phyloP scores from a whole-genome alignment of 441 rosid genomes.

The Aquilaria agallochum region DNA sequence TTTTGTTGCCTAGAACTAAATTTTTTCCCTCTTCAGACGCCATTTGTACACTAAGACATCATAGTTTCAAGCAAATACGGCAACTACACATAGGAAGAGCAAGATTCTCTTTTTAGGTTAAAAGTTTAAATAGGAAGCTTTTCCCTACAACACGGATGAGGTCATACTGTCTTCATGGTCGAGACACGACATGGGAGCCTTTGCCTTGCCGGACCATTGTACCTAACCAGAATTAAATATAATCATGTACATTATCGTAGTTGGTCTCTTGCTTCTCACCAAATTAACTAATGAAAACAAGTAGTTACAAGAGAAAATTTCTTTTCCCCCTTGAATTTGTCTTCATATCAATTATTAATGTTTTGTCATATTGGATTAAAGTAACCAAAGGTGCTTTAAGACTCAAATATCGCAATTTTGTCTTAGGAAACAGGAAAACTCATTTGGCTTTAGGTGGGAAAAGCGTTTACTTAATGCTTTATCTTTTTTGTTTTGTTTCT shows the following conservation, averaged over 20 bases:
- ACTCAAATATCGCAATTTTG: too few species aligned
- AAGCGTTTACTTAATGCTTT: too few species aligned
- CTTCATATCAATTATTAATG: background rate
- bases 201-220: background rate
- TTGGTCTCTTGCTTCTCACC: background rate
- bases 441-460: too few species aligned
- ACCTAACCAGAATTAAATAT: background rate
- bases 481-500: too few species aligned
- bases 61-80: slow-evolving; percentile 10
- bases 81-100: slow-evolving; percentile 22
- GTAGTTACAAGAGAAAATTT: background rate
- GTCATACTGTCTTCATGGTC: background rate
- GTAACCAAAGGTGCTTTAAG: slow-evolving; percentile 8
- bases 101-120: slow-evolving; percentile 1
- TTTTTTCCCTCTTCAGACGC: slow-evolving; percentile 2
- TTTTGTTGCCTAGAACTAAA: background rate
- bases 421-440: too few species aligned
- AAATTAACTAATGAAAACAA: background rate
- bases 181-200: background rate
- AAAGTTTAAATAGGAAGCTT: slow-evolving; percentile 7
- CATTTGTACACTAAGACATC: slow-evolving; percentile 2
- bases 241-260: slow-evolving; percentile 4
- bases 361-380: background rate
- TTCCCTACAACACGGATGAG: background rate
- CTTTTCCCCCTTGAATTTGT: background rate